Evolutionary conservation across 805 yeast species (phyloP), one percentile per base, ranked within the genome.

Genomic region (Wickerhamomyces queroliae): DNA sequence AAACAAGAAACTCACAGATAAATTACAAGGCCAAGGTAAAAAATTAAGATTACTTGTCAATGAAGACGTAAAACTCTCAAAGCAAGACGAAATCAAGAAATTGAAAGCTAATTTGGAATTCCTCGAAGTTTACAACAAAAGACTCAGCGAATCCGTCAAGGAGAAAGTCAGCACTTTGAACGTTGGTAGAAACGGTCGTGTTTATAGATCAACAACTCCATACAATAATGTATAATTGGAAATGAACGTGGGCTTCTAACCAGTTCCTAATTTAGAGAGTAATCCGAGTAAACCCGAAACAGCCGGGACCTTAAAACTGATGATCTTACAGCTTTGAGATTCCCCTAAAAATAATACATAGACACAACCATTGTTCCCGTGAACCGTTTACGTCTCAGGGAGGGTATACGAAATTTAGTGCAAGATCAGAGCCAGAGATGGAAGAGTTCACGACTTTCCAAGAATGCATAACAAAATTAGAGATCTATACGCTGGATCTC

Each of bases 21-120:
- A 61, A 23, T 43, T 63, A 5, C 52, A 57, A 2, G 74, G 70
- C 2, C 56, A 62, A 5, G 67, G 65, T 27, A 43, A 50, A 21
- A 53, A 53, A 23, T 50, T 67, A 24, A 49, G 59, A 32, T 22
- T 35, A 4, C 33, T 38, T 24, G 36, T 48, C 10, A 40, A 41
- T 22, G 45, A 47, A 26, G 45, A 45, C 7, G 26, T 40, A 3
- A 42, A 38, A 29, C 5, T 42, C 1, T 17, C 15, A 1, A 39
- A 43, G 2, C 26, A 30, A 5, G 41, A 39, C 5, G 26, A 33
- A 16, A 22, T 40, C n/a, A 21, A 20, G 1, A 42, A 39, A 35
- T 34, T 53, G 35, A 12, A 35, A 11, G 28, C 34, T 1, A 52
- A 53, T 26, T 16, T 51, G 4, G 25, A 43, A 23, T 51, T 52